A percentile compares a stretch with the other conserved stretches of the same genome.
Conservation (phyloP, 192 early-diverging fungal genomes). For the Pilobolus umbonatus region DNA sequence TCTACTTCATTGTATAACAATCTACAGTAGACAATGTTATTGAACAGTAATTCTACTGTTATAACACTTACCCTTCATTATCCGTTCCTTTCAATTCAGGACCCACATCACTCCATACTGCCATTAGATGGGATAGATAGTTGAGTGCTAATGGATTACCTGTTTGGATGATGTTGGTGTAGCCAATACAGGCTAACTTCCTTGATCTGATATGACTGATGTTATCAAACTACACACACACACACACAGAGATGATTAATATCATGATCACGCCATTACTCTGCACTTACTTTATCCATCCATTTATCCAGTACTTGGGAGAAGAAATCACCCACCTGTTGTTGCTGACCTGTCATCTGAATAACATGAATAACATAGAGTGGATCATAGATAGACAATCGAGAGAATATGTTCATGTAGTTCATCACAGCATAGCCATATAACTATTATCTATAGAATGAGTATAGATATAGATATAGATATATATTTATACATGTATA, state of each 20-base stretch:
- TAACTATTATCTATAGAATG: conserved; percentile 27
- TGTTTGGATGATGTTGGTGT: conserved; percentile 52
- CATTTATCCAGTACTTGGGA: conserved; percentile 50
- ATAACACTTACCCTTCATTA: conserved; percentile 46
- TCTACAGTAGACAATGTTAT: conserved; percentile 19
- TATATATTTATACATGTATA: neutral
- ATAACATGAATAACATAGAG: conserved; percentile 47
- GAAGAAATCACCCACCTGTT: conserved; percentile 39
- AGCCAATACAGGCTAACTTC: conserved; percentile 60
- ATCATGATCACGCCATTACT: neutral
- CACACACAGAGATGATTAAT: neutral
- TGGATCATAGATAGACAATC: conserved; percentile 57
- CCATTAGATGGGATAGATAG: conserved; percentile 47
- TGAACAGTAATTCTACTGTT: neutral
- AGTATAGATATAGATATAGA: neutral
- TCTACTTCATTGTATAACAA: conserved; percentile 50
- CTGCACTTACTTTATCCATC: conserved; percentile 67
- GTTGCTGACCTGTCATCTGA: conserved; percentile 40
- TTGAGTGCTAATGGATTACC: conserved; percentile 42
- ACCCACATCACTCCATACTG: conserved; percentile 57
- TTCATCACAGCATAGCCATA: conserved; percentile 55
- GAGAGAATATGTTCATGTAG: conserved; percentile 57
- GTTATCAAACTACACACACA: conserved; percentile 62
- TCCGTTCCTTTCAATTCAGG: conserved; percentile 59
- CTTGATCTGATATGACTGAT: conserved; percentile 63